phyloP scores from a whole-genome alignment of 768 basidiomycete genomes.

The Infundibulicybe gibba region DNA sequence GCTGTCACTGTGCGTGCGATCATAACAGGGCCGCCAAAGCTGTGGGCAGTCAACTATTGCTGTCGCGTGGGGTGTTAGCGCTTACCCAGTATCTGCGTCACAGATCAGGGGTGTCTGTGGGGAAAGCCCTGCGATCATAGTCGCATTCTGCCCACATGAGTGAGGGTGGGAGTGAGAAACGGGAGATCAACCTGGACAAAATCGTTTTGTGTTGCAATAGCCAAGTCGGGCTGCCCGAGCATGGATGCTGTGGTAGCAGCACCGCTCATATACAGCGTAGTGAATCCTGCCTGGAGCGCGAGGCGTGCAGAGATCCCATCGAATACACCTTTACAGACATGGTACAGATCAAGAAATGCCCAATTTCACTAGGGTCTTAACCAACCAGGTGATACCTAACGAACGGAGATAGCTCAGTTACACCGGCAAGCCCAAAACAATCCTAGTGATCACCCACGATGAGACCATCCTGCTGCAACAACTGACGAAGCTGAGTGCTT shows the following conservation, averaged over 20 bases:
- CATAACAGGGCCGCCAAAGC: constrained; percentile 53
- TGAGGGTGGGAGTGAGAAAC: too few species aligned
- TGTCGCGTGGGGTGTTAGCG: too few species aligned
- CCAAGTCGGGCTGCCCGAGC: constrained; percentile 52
- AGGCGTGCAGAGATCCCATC: constrained; percentile 51
- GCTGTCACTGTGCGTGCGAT: constrained; percentile 49
- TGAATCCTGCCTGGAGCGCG: constrained; percentile 49
- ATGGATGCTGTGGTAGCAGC: constrained; percentile 49
- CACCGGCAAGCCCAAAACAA: too few species aligned
- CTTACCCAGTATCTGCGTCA: constrained; percentile 53
- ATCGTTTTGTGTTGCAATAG: constrained; percentile 52
- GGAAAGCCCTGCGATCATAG: constrained; percentile 45
- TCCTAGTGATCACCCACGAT: too few species aligned
- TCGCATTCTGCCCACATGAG: constrained; percentile 29
- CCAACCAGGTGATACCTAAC: too few species aligned
- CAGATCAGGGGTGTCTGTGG: constrained; percentile 48
- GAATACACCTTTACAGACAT: constrained; percentile 30
- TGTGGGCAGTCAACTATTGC: constrained; percentile 6
- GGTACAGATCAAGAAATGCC: too few species aligned
- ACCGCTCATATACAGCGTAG: constrained; percentile 50
- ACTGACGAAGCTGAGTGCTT: too few species aligned
- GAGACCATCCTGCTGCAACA: too few species aligned
- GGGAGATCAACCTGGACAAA: too few species aligned
- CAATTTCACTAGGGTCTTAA: too few species aligned
- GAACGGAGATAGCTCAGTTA: too few species aligned